Conservation (phyloP, 139 green algal genomes). For the Haematococcus lacustris region DNA sequence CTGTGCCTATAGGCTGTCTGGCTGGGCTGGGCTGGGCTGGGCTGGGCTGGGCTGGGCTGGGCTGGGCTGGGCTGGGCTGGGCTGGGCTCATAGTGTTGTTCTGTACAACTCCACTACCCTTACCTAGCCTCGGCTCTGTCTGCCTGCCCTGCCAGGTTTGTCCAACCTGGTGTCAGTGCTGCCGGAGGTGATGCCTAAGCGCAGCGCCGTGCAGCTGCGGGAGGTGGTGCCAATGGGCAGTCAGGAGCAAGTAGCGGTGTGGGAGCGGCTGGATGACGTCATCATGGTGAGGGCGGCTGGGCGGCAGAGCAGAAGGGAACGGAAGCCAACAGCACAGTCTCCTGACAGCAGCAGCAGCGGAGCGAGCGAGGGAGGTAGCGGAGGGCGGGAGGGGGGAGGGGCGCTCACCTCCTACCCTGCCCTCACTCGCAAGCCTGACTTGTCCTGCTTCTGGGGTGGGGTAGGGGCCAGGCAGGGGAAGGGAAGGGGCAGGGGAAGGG, state of each 20-base stretch:
- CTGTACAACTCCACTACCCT: not conserved
- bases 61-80: not conserved
- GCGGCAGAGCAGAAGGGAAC: no score
- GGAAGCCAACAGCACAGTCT: no score
- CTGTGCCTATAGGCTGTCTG: no score
- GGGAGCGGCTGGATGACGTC: constrained; percentile 64
- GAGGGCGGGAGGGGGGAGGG: no score
- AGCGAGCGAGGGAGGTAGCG: no score
- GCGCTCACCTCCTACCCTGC: no score
- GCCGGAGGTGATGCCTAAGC: constrained; percentile 21
- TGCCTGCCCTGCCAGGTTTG: constrained; percentile 13
- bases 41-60: not conserved
- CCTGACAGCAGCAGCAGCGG: no score
- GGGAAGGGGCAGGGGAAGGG: no score
- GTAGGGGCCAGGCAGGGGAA: no score
- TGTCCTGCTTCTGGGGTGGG: no score
- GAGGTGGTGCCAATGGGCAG: constrained; percentile 50
- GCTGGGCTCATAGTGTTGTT: not conserved
- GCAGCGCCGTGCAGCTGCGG: not conserved
- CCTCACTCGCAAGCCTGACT: no score
- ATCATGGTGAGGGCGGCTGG: constrained; percentile 59
- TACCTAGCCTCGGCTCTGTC: not conserved
- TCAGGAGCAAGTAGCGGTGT: constrained; percentile 46
- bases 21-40: no score
- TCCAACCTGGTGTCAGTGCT: constrained; percentile 25